phyloP scores from a whole-genome alignment of 1,284 basidiomycete genomes.

The Spongiforma sp. region DNA sequence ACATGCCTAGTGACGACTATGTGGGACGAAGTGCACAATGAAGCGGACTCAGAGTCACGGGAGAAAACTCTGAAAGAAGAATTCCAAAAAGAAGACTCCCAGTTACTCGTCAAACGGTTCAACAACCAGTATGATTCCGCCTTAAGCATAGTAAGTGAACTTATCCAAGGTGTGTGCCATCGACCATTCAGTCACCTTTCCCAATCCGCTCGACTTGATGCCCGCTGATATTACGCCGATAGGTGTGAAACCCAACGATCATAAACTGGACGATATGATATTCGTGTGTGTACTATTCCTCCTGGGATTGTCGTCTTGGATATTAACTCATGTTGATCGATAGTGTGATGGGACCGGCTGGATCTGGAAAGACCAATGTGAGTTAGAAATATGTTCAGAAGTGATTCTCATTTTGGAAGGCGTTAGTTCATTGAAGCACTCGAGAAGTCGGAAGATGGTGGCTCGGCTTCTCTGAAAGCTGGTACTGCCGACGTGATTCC shows the following conservation, averaged over 20 bases:
- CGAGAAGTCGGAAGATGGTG: background rate
- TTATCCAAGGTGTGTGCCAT: background rate
- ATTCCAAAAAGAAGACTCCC: background rate
- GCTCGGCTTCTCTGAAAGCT: background rate
- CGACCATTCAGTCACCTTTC: background rate
- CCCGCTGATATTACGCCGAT: background rate
- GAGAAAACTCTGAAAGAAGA: constrained; percentile 4
- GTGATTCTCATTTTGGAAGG: background rate
- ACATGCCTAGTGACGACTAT: constrained; percentile 16
- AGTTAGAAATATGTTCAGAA: background rate
- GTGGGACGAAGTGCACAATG: constrained; percentile 14
- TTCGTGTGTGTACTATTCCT: constrained; percentile 4
- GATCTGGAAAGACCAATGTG: constrained; percentile 20
- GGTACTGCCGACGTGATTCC: constrained; percentile 2
- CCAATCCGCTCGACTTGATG: background rate
- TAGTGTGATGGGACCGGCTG: constrained; percentile 15
- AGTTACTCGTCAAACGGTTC: constrained; percentile 3
- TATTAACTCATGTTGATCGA: background rate
- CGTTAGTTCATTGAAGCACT: constrained; percentile 15
- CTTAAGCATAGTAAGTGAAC: background rate
- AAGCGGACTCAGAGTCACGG: background rate
- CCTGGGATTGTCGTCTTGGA: background rate
- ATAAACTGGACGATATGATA: background rate
- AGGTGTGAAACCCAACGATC: background rate
- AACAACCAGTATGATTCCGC: constrained; percentile 5